Conservation (phyloP, 2,329 filamentous ascomycete species). For the Penicillium olsonii region DNA sequence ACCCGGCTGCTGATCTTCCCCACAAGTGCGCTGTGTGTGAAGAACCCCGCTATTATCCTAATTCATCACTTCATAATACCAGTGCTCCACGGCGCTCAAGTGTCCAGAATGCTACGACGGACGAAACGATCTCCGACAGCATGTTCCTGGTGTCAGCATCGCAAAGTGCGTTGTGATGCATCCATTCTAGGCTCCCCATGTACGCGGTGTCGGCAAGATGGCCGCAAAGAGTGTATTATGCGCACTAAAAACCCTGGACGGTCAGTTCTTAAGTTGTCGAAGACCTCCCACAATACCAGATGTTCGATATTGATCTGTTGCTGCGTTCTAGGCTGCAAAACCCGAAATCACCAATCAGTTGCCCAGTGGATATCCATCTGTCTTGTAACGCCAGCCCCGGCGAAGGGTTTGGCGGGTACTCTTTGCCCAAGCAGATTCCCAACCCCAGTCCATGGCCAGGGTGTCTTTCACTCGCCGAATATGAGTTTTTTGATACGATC, state of each 20-base stretch:
- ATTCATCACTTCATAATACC: not conserved
- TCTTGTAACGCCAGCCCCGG: too few relatives aligned
- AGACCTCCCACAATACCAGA: too few relatives aligned
- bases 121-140: conserved; percentile 35
- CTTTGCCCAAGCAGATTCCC: not conserved
- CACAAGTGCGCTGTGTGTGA: not conserved
- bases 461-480: conserved; percentile 5
- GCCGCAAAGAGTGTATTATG: conserved; percentile 38
- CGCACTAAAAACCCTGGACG: conserved; percentile 37
- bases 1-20: not conserved
- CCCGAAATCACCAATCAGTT: not conserved
- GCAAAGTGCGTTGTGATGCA: conserved; percentile 35
- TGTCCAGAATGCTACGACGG: conserved; percentile 19
- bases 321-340: not conserved
- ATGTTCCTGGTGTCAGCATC: conserved; percentile 36
- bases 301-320: not conserved
- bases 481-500: conserved; percentile 25
- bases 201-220: conserved; percentile 57
- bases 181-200: conserved; percentile 44
- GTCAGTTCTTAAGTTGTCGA: conserved; percentile 1
- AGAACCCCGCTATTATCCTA: not conserved
- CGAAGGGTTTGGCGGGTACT: not conserved
- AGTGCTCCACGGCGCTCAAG: not conserved
- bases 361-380: not conserved
- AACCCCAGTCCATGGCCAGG: not conserved